phyloP scores from a whole-genome alignment of 2,329 filamentous ascomycete genomes.

The Epichloe aotearoae region DNA sequence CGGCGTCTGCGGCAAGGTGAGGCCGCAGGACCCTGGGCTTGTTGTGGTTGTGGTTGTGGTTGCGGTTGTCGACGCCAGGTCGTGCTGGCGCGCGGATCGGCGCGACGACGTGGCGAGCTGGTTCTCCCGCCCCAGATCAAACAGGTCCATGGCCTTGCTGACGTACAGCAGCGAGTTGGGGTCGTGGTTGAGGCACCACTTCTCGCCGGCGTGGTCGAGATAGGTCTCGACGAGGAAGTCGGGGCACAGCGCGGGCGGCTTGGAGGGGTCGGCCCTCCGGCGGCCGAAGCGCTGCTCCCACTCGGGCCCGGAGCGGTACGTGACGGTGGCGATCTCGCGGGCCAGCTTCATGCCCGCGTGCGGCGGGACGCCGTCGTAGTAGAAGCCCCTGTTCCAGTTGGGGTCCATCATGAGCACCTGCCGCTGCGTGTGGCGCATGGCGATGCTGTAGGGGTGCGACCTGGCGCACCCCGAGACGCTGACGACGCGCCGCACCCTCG shows the following conservation, averaged over 20 bases:
- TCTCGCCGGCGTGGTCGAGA: slow-evolving; percentile 93
- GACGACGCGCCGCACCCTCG: slow-evolving; percentile 68
- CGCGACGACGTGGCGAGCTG: slow-evolving; percentile 50
- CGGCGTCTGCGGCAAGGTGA: slow-evolving; percentile 69
- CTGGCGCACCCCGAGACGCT: slow-evolving; percentile 89
- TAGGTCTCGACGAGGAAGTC: slow-evolving; percentile 98
- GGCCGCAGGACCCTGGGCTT: slow-evolving; percentile 42
- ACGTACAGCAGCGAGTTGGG: slow-evolving; percentile 92
- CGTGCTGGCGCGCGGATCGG: slow-evolving; percentile 45
- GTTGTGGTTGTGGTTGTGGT: background rate
- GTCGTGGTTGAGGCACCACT: slow-evolving; percentile 94
- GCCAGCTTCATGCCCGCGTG: slow-evolving; percentile 97
- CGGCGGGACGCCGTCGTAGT: slow-evolving; percentile 77
- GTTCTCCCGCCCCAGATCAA: slow-evolving; percentile 68
- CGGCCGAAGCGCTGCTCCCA: slow-evolving; percentile 94
- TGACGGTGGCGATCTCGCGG: slow-evolving; percentile 93
- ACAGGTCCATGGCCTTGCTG: slow-evolving; percentile 97
- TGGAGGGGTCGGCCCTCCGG: slow-evolving; percentile 69
- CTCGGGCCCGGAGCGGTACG: slow-evolving; percentile 89
- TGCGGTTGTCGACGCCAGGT: slow-evolving; percentile 23
- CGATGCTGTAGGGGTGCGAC: slow-evolving; percentile 94
- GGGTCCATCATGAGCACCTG: slow-evolving; percentile 99
- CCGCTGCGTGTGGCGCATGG: slow-evolving; percentile 94
- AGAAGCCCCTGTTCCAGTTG: slow-evolving; percentile 91
- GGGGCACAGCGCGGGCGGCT: slow-evolving; percentile 84